Evolutionary conservation across 2,329 filamentous ascomycete species (phyloP), one percentile per base, ranked within the genome.

Genomic region (Fusarium musae): DNA sequence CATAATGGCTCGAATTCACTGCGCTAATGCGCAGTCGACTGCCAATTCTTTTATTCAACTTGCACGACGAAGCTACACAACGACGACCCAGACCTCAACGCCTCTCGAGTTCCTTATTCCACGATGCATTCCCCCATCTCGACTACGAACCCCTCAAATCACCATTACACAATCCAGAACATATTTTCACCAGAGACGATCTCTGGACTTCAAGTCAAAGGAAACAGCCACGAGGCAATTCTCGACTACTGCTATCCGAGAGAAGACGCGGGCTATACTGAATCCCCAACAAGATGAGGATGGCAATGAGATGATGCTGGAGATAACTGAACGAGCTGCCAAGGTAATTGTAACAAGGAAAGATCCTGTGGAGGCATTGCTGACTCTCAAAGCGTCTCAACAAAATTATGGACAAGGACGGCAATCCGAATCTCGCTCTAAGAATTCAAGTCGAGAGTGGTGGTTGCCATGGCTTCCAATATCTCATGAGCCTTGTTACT

Each of bases 401-500:
- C 65, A 88, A 94, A 74, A 97, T 96, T 72, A 95, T 94, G 87
- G 79, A 83, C 42, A 89, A 91, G 75, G 91, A 93, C 77, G 79
- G 81, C 23, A 97, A 97, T 80, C 93, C 94, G 5, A 87, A 93
- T 78, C 89, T 97, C 37, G 93, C 95, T 30, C 88, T 99, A n/a
- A 93, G 96, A 59, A 93, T 99, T 74, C 92, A 93, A 69, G 95
- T 99, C 66, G 95, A 97, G 79, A 94, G 93, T 63, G 96, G 96
- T 72, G 96, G 96, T 63, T 99, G 96, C 82, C 96, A 99, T 83
- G 96, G 96, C 56, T 99, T 99, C 82, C 96, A 99, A 81, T 99
- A 99, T 80, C 85, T 97, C 52, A 97, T 99, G 93, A 93, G 92
- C 21, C 87, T 98, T 8, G 92, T 94, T 5, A 90, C 89, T 1